A percentile compares a stretch with the other conserved stretches of the same genome.
These are phyloP conservation scores for Diophrys appendiculata DNA, from an alignment of 73 alveolate genomes.

Conservation along the genomic window DNA sequence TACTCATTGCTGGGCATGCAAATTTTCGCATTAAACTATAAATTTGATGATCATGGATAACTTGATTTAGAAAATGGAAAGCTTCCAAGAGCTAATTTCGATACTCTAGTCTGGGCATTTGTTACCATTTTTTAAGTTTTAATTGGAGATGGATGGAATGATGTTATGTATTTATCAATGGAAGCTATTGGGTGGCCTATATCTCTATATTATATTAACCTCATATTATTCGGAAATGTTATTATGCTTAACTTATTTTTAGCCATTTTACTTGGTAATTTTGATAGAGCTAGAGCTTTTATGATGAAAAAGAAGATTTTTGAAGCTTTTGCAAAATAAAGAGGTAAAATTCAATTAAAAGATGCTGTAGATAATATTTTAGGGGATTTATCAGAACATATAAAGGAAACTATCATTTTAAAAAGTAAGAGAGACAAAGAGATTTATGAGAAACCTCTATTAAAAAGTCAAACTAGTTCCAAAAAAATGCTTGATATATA, in stretches of 20 bases:
- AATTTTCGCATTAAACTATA: constrained; percentile 16
- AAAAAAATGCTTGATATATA: no score
- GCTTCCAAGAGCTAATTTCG: constrained; percentile 45
- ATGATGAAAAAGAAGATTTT: constrained; percentile 15
- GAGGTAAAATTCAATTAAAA: neutral
- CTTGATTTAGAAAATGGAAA: constrained; percentile 27
- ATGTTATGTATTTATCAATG: constrained; percentile 39
- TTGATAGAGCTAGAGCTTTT: constrained; percentile 21
- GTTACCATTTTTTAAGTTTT: constrained; percentile 49
- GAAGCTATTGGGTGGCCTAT: constrained; percentile 2
- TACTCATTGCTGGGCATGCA: constrained; percentile 20
- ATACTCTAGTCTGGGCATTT: constrained; percentile 33
- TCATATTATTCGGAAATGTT: constrained; percentile 22
- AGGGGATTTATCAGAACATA: constrained; percentile 9
- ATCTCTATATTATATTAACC: neutral
- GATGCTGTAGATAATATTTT: neutral
- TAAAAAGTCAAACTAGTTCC: no score
- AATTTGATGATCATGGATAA: constrained; percentile 11
- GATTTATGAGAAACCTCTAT: no score
- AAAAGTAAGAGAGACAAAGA: no score
- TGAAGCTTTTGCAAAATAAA: neutral
- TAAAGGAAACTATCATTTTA: no score
- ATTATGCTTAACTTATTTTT: constrained; percentile 46
- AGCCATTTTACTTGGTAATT: constrained; percentile 46
- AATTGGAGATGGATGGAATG: constrained; percentile 44